Evolutionary conservation across 345 rosid species (phyloP), one percentile per base, ranked within the genome.

Genomic region (Chamaenerion angustifolium): DNA sequence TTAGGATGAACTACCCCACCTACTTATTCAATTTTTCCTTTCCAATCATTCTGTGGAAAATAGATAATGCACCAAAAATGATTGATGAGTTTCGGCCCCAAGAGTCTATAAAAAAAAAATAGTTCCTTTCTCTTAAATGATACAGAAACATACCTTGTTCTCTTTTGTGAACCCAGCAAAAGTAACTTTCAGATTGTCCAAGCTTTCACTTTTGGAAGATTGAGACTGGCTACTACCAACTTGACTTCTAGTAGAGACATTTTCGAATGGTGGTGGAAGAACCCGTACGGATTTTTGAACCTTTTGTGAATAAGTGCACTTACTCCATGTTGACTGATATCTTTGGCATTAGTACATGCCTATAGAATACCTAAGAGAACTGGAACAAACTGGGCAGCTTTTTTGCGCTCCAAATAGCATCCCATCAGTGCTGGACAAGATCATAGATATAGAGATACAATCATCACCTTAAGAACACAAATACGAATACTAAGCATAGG

Each of bases 321-420:
- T 86, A 71, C 92, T 90, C 98, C 98, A 90, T 61, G 68, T 95
- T 9, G 94, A 83, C 19, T 74, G 55, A 68, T 71, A 81, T 16
- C 95, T 92, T 54, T 51, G 52, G 71, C 98, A 90, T 45, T 72
- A 69, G 58, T 83, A 86, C 56, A 66, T 31, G 68, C 88, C 85
- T 63, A 95, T 86, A 49, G 85, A 81, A 70, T 59, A 90, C 44
- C 57, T 73, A 70, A 90, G 80, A 59, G 65, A 59, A 60, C 92
- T 69, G 52, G 88, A 73, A 72, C 98, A 85, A 42, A 74, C 46
- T 10, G 81, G 81, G 71, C 95, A 86, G 45, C 43, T 59, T 52
- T 66, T 76, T 49, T 85, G 98, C 56, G 79, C 77, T 68, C 95
- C 98, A 73, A 86, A 83, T 71, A 87, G 64, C 96, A 92, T 92